phyloP scores from a whole-genome alignment of 176 grass and related monocot genomes.

The Chloris gayana region DNA sequence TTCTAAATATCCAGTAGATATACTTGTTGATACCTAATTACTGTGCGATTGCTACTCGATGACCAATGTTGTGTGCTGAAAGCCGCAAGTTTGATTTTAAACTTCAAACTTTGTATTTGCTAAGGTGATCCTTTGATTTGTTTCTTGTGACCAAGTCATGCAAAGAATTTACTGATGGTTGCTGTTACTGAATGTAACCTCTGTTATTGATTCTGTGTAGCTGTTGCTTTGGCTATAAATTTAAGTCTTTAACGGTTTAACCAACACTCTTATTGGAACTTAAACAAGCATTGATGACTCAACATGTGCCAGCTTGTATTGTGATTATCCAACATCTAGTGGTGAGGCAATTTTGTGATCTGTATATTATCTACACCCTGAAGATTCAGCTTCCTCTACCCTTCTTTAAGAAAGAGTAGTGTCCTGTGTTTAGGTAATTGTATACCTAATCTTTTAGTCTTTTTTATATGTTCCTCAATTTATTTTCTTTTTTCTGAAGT shows the following conservation, averaged over 20 bases:
- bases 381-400: neutral
- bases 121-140: neutral
- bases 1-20: conserved; percentile 47
- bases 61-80: conserved; percentile 20
- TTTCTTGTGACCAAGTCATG: conserved; percentile 18
- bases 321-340: neutral
- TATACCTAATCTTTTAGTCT: neutral
- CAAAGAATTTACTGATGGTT: conserved; percentile 21
- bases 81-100: conserved; percentile 6
- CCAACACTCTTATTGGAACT: neutral
- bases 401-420: neutral
- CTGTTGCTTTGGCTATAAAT: neutral
- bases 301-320: neutral
- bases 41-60: neutral
- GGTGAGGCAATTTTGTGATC: neutral
- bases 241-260: conserved; percentile 1
- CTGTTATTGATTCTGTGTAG: conserved; percentile 3
- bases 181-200: neutral
- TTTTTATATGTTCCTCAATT: neutral
- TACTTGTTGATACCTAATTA: conserved; percentile 1
- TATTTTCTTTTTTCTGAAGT: neutral
- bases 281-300: neutral
- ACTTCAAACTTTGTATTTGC: conserved; percentile 7
- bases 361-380: neutral
- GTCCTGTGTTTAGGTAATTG: neutral